phyloP scores from a whole-genome alignment of 495 filamentous ascomycete genomes.

The Penicillium soppii region DNA sequence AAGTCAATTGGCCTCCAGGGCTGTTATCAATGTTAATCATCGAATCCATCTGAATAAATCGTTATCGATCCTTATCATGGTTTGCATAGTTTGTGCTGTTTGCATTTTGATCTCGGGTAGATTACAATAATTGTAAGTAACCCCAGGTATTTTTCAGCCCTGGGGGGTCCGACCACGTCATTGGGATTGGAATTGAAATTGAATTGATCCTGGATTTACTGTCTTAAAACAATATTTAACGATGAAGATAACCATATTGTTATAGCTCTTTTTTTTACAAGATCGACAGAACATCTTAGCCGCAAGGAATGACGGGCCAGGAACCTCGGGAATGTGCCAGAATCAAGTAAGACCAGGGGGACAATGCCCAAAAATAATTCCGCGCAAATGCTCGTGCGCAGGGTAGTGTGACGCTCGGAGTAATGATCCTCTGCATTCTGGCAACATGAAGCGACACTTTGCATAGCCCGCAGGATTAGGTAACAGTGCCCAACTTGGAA shows the following conservation, averaged over 20 bases:
- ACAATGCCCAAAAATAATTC: conserved; percentile 5
- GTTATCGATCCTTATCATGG: background rate
- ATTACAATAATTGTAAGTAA: too few species aligned
- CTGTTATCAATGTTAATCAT: too few species aligned
- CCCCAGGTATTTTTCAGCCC: background rate
- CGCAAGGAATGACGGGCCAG: conserved; percentile 11
- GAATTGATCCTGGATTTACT: background rate
- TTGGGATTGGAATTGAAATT: background rate
- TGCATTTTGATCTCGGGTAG: background rate
- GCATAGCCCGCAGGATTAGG: too few species aligned
- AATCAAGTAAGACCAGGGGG: background rate
- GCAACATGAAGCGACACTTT: conserved; percentile 21
- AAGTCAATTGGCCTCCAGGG: conserved; percentile 4
- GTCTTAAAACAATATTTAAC: background rate
- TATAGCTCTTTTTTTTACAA: background rate
- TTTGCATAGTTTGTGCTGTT: conserved; percentile 2
- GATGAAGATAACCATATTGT: background rate
- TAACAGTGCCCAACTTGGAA: too few species aligned
- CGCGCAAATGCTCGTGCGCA: conserved; percentile 5
- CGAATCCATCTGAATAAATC: too few species aligned
- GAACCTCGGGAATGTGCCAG: conserved; percentile 20
- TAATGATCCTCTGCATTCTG: conserved; percentile 26
- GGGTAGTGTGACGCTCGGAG: conserved; percentile 12
- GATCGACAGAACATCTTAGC: background rate
- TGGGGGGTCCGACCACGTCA: conserved; percentile 8